A percentile compares a stretch with the other conserved stretches of the same genome.
phyloP scores from a whole-genome alignment of 805 yeast genomes.

The Blastobotrys mokoenaii region DNA sequence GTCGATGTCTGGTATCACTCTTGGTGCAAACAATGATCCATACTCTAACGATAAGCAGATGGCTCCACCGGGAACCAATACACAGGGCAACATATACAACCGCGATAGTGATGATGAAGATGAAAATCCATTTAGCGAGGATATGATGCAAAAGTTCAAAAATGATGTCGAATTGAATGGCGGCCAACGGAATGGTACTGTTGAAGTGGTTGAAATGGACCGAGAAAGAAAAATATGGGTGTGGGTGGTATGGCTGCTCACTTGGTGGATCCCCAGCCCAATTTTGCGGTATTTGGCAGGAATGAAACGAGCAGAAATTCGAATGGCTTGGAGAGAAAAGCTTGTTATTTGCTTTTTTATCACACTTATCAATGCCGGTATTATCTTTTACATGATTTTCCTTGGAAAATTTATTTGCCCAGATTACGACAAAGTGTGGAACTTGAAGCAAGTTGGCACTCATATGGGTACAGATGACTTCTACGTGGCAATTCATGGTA shows the following conservation, averaged over 20 bases:
- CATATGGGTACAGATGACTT: constrained; percentile 32
- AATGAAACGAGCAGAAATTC: constrained; percentile 33
- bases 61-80: neutral
- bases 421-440: constrained; percentile 35
- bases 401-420: constrained; percentile 33
- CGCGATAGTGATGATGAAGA: constrained; percentile 7
- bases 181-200: constrained; percentile 17
- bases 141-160: constrained; percentile 20
- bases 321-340: constrained; percentile 38
- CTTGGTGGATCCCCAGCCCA: constrained; percentile 36
- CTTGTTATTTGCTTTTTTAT: constrained; percentile 30
- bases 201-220: constrained; percentile 27
- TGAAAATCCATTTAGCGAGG: constrained; percentile 35
- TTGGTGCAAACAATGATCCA: too few relatives aligned
- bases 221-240: constrained; percentile 30
- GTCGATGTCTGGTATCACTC: neutral
- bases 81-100: neutral
- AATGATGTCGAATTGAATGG: constrained; percentile 28
- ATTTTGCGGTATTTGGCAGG: constrained; percentile 27
- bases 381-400: constrained; percentile 36
- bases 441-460: constrained; percentile 26
- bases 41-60: neutral
- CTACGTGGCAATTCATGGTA: constrained; percentile 33
- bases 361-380: constrained; percentile 28
- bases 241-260: constrained; percentile 31